These are phyloP conservation scores for Diplosphaera chodatii DNA, from an alignment of 139 green algal genomes.

Conservation along the genomic window DNA sequence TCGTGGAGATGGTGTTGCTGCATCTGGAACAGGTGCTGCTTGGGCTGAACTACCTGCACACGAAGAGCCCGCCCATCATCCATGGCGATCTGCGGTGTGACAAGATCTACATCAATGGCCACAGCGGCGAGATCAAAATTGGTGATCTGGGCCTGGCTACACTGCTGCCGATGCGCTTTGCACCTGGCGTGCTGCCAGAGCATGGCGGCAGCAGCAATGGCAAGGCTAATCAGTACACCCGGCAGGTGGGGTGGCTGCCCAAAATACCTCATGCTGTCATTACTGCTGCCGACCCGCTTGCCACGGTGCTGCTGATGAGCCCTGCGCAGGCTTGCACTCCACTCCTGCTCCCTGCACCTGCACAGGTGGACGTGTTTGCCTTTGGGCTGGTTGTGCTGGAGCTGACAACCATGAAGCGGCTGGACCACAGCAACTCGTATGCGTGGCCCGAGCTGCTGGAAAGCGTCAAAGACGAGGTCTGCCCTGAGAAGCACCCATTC, in stretches of 20 bases:
- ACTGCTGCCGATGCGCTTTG: slow-evolving; percentile 66
- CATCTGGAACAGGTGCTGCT: slow-evolving; percentile 19
- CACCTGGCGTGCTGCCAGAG: slow-evolving; percentile 37
- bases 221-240: slow-evolving; percentile 41
- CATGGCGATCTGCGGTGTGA: slow-evolving; percentile 95
- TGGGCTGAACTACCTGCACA: slow-evolving; percentile 86
- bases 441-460: slow-evolving; percentile 45
- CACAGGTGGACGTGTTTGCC: slow-evolving; percentile 90
- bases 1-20: no score
- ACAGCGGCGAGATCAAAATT: slow-evolving; percentile 92
- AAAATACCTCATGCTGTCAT: no score
- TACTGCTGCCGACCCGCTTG: no score
- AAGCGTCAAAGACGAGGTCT: slow-evolving; percentile 60
- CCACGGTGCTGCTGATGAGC: no score
- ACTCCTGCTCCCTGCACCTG: no score
- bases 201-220: slow-evolving; percentile 11
- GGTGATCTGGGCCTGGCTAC: slow-evolving; percentile 84
- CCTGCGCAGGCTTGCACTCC: no score
- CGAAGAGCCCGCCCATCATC: slow-evolving; percentile 80
- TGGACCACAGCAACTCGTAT: slow-evolving; percentile 41
- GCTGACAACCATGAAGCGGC: slow-evolving; percentile 80
- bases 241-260: background rate
- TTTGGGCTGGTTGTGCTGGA: slow-evolving; percentile 97
- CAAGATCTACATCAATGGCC: slow-evolving; percentile 88
- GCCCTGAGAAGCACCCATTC: no score